A percentile compares a stretch with the other conserved stretches of the same genome.
Conservation (phyloP, 306 rosid genomes). For the Purshia tridentata region DNA sequence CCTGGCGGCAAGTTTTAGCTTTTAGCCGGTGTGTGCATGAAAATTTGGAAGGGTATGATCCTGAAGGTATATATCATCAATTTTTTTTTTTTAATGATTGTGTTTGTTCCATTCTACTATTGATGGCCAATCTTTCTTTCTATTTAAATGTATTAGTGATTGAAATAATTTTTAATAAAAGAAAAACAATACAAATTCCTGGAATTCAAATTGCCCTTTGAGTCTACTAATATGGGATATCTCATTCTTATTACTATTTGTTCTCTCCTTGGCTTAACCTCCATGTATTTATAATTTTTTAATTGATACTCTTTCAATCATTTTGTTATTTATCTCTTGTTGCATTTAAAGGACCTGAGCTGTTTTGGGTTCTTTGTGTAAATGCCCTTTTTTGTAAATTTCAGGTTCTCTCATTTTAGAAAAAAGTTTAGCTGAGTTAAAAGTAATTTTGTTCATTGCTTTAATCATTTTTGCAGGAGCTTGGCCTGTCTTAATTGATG, state of each 20-base stretch:
- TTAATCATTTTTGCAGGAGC: constrained; percentile 64
- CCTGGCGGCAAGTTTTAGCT: constrained; percentile 95
- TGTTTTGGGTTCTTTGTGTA: background rate
- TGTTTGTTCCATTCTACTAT: background rate
- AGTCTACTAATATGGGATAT: too few relatives aligned
- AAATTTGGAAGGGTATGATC: constrained; percentile 89
- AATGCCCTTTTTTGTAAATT: background rate
- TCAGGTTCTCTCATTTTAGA: background rate
- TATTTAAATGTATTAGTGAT: background rate
- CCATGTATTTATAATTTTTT: background rate
- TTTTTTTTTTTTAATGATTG: background rate
- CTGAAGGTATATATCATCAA: constrained; percentile 64
- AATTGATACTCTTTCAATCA: background rate
- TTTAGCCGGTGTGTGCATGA: constrained; percentile 89
- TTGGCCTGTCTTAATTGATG: constrained; percentile 97
- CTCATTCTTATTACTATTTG: too few relatives aligned
- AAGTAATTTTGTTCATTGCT: background rate
- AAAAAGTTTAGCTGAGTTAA: background rate
- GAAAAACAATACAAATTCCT: too few relatives aligned
- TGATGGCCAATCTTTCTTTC: background rate
- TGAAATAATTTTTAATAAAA: too few relatives aligned
- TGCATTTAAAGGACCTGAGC: background rate
- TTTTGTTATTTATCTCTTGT: background rate
- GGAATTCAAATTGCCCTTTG: too few relatives aligned
- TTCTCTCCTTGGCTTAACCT: background rate